These are phyloP conservation scores for Pseudogymnoascus sp. DNA, from an alignment of 2,329 filamentous ascomycete genomes.

Conservation along the genomic window DNA sequence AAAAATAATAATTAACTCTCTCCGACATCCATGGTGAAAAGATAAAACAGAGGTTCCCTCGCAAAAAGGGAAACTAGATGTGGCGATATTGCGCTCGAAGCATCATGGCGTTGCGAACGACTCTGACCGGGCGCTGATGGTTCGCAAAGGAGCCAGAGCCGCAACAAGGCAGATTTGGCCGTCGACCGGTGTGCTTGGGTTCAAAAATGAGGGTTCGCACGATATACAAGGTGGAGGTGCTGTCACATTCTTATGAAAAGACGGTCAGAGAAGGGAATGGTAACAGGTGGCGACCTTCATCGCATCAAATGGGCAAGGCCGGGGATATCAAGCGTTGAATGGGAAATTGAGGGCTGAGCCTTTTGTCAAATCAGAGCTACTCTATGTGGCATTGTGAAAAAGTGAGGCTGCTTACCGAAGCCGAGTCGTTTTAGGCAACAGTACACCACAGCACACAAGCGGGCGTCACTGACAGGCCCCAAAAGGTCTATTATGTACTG, in stretches of 20 bases:
- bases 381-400: neutral
- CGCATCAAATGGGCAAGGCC: neutral
- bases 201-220: neutral
- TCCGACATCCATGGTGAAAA: neutral
- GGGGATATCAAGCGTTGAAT: neutral
- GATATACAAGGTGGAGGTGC: neutral
- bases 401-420: conserved; percentile 6
- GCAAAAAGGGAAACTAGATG: conserved; percentile 3
- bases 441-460: neutral
- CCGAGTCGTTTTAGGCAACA: conserved; percentile 1
- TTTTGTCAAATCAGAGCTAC: neutral
- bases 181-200: neutral
- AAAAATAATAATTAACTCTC: neutral
- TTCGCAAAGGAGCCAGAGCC: neutral
- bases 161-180: neutral
- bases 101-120: conserved; percentile 6
- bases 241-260: conserved; percentile 9
- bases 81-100: neutral
- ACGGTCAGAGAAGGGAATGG: neutral
- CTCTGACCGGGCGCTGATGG: neutral
- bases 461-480: neutral
- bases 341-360: neutral
- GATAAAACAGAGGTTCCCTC: neutral
- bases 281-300: conserved; percentile 1
- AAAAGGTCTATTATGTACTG: neutral